phyloP scores from a whole-genome alignment of 495 filamentous ascomycete species.

The Neurospora cerealis region DNA sequence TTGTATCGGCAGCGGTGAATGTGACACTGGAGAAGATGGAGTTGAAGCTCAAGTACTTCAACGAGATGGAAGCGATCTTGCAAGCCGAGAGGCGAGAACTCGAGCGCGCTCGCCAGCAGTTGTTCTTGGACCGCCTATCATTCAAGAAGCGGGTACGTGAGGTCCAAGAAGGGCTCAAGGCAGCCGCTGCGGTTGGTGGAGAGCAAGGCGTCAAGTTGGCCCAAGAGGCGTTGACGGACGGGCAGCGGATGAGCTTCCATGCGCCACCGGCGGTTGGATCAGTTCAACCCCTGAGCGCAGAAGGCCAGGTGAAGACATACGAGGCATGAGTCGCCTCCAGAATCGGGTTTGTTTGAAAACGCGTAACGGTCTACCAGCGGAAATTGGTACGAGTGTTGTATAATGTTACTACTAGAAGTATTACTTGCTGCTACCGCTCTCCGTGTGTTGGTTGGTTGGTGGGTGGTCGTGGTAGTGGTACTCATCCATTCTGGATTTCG shows the following conservation, averaged over 20 bases:
- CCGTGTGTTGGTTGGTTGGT: neutral
- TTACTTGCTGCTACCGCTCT: neutral
- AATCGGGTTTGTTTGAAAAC: neutral
- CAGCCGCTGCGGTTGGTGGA: slow-evolving; percentile 48
- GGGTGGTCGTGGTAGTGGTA: neutral
- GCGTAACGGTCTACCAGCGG: neutral
- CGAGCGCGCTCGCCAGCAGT: slow-evolving; percentile 78
- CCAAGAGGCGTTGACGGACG: slow-evolving; percentile 34
- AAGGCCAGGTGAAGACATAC: slow-evolving; percentile 45
- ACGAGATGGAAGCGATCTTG: slow-evolving; percentile 85
- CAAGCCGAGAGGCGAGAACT: slow-evolving; percentile 88
- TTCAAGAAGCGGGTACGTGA: slow-evolving; percentile 82
- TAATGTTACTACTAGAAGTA: neutral
- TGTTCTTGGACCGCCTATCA: slow-evolving; percentile 82
- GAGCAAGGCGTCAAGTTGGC: slow-evolving; percentile 49
- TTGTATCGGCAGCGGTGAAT: slow-evolving; percentile 80
- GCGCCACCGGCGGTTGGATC: slow-evolving; percentile 33
- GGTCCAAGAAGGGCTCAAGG: slow-evolving; percentile 65
- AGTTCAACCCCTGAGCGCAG: slow-evolving; percentile 57
- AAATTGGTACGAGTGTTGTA: neutral
- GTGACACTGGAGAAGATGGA: slow-evolving; percentile 74
- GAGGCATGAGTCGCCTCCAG: slow-evolving; percentile 26
- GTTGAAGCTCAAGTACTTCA: slow-evolving; percentile 83
- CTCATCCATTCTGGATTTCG: neutral
- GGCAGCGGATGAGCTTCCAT: slow-evolving; percentile 54